Percentiles rank a stretch among this genome's conserved stretches.
These are phyloP conservation scores for Fusarium brevicatenulatum DNA, from an alignment of 2,329 filamentous ascomycete species.

Conservation along the genomic window DNA sequence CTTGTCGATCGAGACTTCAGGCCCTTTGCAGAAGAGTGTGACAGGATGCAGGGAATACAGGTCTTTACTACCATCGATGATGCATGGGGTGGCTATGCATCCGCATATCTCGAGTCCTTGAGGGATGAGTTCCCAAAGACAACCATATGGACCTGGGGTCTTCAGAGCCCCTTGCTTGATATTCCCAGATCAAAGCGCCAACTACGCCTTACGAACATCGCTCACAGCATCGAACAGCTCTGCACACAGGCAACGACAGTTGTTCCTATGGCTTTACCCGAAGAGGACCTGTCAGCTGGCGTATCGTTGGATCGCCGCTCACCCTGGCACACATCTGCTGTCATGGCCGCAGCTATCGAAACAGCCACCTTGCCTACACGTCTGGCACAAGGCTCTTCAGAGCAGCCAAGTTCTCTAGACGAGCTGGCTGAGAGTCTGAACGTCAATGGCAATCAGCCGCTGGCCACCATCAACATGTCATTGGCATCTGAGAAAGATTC, in stretches of 20 bases:
- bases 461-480: conserved; percentile 79
- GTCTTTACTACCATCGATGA: conserved; percentile 77
- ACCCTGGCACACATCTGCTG: conserved; percentile 81
- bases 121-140: conserved; percentile 92
- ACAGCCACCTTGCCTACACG: conserved; percentile 81
- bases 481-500: conserved; percentile 53
- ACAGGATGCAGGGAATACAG: conserved; percentile 90
- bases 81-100: conserved; percentile 82
- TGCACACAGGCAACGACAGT: conserved; percentile 79
- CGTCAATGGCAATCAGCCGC: conserved; percentile 79
- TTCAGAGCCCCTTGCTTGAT: conserved; percentile 70
- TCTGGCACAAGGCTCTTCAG: conserved; percentile 61
- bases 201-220: conserved; percentile 76
- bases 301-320: conserved; percentile 71
- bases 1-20: conserved; percentile 90
- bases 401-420: conserved; percentile 61
- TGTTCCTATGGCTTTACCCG: conserved; percentile 76
- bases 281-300: conserved; percentile 64
- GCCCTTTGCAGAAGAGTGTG: conserved; percentile 90
- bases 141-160: conserved; percentile 86
- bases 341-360: conserved; percentile 81
- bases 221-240: conserved; percentile 75
- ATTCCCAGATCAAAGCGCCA: conserved; percentile 62
- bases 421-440: conserved; percentile 75
- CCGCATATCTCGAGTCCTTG: conserved; percentile 78